Base-by-base conservation (phyloP, 352 stramenopile species). In the Achlya hypogyna region DNA sequence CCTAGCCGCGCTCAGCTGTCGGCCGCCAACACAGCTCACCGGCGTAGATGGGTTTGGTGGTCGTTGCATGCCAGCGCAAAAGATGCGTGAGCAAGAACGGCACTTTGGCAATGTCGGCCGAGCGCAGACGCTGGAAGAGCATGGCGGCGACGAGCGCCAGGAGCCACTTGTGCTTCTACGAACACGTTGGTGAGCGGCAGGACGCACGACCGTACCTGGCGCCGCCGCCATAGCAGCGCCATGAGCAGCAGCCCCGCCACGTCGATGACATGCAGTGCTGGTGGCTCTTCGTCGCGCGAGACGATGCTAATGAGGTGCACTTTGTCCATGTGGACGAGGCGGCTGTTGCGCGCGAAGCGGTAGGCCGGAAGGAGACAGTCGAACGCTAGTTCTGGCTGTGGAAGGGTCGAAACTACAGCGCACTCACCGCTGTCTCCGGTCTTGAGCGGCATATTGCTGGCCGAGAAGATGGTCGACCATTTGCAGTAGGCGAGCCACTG, bases 21-120 rank as follows among this genome's bases (percentile, higher is more conserved):
- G n/a, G n/a, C n/a, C n/a, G n/a, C n/a, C 8, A 9, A 3, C 12
- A 10, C 25, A 20, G 2, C 2, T 12, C 25, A 10, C 49, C 49
- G 16, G 16, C 49, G 49, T 56, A 56, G 31, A 56, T 31, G 3
- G 49, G 49, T 9, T 78, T 74, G 1, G 81, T 69, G 18, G 69
- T 78, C 25, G 71, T 75, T 10, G 81, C 78, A 14, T 76, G 75
- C 52, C 73, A 74, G 14, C 71, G 75, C 68, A 91, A 87, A 52
- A 90, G 70, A 20, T 56, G 49, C 25, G 49, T 56, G 1, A 56
- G 25, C 12, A 56, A 2, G 23, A 56, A 56, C 29, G 49, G 49
- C 25, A 56, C 12, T 20, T 56, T 56, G 29, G 49, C 49, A 56
- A 56, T 56, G 29, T 56, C 49, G 12, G 18, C 25, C 2, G 49